Evolutionary conservation across 768 basidiomycete genomes (phyloP), one percentile per base, ranked within the genome.

Genomic region (Rhodotorula diobovata): DNA sequence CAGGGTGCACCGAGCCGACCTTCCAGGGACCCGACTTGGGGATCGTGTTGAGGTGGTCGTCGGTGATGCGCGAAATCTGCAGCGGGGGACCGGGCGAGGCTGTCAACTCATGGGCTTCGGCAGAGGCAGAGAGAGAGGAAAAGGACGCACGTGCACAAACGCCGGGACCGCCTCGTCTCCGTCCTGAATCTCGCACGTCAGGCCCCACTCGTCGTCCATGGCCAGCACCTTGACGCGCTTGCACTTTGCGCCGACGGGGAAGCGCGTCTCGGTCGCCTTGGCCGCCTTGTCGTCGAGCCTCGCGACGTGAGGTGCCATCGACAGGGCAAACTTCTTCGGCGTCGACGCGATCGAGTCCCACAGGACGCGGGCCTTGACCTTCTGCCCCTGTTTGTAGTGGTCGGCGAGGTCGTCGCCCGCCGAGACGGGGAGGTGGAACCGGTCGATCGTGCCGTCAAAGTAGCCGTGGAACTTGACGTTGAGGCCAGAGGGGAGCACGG

Each of bases 31-130:
- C 69, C 25, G 70, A 32, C 61, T 68, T 65, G 11, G 89, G 86
- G 34, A 96, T 82, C n/a, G 87, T 84, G 25, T 89, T 85, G n/a
- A 93, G 83, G 78, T 92, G 92, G 57, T 93, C 90, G 78, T 98
- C 93, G 16, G 92, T 90, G 57, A 89, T 84, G 79, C 96, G 92
- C 20, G 95, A 96, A 76, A 99, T 96, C 93, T 98, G 75, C 30
- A 28, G 4, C 43, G 1, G 39, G 66, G 23, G n/a, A n/a, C n/a
- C n/a, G n/a, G 11, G 46, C 35, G 53, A 23, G 68, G 32, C n/a
- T 51, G 45, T 62, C 34, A 25, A 9, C 34, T 15, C 4, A 14
- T 12, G 46, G 4, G 54, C 54, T 16, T 1, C 12, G 41, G 41
- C n/a, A 63, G 14, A 1, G n/a, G 54, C 10, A 39, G 23, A 48